Evolutionary conservation across 2,329 filamentous ascomycete genomes (phyloP), one percentile per base, ranked within the genome.

Genomic region (Clathrospora elynae): DNA sequence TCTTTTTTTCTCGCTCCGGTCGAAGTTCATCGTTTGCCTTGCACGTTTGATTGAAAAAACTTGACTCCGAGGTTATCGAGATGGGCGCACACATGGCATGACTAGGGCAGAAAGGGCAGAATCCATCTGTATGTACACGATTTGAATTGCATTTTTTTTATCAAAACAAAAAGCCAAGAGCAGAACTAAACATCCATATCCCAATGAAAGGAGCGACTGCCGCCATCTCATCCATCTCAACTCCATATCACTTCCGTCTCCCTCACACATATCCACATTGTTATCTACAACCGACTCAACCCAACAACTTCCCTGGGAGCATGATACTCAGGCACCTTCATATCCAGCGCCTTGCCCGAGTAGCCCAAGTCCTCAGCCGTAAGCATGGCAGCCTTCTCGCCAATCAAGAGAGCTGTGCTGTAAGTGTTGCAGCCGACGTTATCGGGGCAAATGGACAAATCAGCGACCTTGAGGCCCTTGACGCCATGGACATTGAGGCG

Each of bases 401-500:
- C 86, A 47, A 90, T 88, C 35, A 89, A 76, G 7, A 90, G 76
- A 4, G 87, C 86, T 23, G 85, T 88, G 50, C 81, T 80, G 66
- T 84, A 84, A 10, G 79, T 82, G 52, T 71, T 75, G 66, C 71
- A 73, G 31, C 66, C 86, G 14, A 90, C 86, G 53, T 90, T 90
- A 68, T 90, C 86, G 1, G 87, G 86, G 69, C 86, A 90, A 74
- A 90, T 87, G 35, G 79, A 84, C 30, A 90, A 70, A 68, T 90
- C 87, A 9, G 85, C 85, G 16, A 90, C 86, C 78, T 90, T 90
- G 58, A 90, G 78, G 11, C 84, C 83, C 75, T 88, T 79, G 53
- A 89, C 85, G 36, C 86, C 87, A 64, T 90, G 85, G 3, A 90
- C 86, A 55, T 89, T 90, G 42, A 90, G 78, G 46, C 86, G 81